phyloP scores from a whole-genome alignment of 2,329 filamentous ascomycete species.

The Diaporthe sp. region DNA sequence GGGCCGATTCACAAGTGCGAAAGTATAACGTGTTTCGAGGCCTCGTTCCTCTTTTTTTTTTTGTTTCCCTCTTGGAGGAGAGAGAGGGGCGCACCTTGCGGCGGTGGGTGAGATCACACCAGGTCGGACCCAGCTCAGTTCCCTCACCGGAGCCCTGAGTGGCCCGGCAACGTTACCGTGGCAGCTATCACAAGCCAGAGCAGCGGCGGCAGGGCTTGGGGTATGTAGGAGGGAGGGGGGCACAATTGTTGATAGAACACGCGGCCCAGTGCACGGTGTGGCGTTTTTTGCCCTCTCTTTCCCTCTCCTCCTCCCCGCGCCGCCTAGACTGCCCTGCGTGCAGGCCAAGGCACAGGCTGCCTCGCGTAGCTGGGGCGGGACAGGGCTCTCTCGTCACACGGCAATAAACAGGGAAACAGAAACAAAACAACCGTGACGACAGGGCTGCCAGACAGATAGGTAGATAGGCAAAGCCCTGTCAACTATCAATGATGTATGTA shows the following conservation, averaged over 20 bases:
- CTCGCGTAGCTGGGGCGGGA: neutral
- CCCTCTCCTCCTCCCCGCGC: neutral
- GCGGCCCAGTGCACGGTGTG: constrained; percentile 25
- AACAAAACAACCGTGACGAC: neutral
- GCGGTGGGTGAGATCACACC: constrained; percentile 13
- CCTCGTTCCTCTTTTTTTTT: neutral
- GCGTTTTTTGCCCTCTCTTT: neutral
- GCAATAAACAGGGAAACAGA: constrained; percentile 18
- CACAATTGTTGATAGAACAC: constrained; percentile 14
- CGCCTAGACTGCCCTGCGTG: neutral
- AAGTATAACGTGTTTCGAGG: constrained; percentile 4
- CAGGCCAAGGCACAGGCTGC: constrained; percentile 14
- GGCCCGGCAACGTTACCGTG: constrained; percentile 30
- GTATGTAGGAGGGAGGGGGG: too few species aligned
- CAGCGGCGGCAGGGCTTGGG: constrained; percentile 1
- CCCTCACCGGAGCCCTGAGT: constrained; percentile 19
- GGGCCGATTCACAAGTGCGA: constrained; percentile 27
- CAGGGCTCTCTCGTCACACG: neutral
- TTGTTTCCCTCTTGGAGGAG: neutral
- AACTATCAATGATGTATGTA: neutral
- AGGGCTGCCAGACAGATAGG: neutral
- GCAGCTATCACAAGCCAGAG: constrained; percentile 31
- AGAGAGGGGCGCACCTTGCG: neutral
- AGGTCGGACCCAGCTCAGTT: constrained; percentile 24
- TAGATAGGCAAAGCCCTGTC: neutral